Conservation (phyloP, 495 filamentous ascomycete genomes). For the Neurospora tetrasperma region DNA sequence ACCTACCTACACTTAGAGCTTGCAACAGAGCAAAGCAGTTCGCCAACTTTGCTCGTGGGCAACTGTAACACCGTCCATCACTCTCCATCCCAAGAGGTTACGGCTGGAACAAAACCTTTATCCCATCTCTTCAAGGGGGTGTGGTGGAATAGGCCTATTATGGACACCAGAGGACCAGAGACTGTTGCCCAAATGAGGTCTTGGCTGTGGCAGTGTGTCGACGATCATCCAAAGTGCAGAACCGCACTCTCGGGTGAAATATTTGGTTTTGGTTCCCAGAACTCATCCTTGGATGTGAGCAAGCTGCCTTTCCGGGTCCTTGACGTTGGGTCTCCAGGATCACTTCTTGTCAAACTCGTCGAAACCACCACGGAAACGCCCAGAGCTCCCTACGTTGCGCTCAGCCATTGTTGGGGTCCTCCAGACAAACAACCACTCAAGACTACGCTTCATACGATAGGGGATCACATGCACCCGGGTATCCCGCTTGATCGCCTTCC, state of each 20-base stretch:
- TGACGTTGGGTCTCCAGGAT: neutral
- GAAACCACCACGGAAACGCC: neutral
- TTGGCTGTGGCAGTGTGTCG: neutral
- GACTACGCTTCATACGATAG: rapidly evolving
- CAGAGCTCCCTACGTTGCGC: neutral
- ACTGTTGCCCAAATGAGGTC: neutral
- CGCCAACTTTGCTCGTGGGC: no score
- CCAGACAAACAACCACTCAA: neutral
- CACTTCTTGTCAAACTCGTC: neutral
- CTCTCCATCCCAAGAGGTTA: neutral
- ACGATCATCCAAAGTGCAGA: neutral
- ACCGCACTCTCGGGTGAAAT: neutral
- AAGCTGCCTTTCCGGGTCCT: neutral
- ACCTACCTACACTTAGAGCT: neutral
- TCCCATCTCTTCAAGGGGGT: neutral
- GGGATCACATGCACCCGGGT: neutral
- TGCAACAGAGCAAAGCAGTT: neutral
- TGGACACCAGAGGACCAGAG: neutral
- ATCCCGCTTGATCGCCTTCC: neutral
- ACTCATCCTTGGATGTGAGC: neutral
- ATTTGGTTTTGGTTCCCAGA: neutral
- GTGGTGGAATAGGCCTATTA: neutral
- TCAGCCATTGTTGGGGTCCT: neutral
- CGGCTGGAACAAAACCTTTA: neutral
- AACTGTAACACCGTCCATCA: no score